Evolutionary conservation across 2,329 filamentous ascomycete genomes (phyloP), one percentile per base, ranked within the genome.

Genomic region (Phaeosphaeriaceae sp.): DNA sequence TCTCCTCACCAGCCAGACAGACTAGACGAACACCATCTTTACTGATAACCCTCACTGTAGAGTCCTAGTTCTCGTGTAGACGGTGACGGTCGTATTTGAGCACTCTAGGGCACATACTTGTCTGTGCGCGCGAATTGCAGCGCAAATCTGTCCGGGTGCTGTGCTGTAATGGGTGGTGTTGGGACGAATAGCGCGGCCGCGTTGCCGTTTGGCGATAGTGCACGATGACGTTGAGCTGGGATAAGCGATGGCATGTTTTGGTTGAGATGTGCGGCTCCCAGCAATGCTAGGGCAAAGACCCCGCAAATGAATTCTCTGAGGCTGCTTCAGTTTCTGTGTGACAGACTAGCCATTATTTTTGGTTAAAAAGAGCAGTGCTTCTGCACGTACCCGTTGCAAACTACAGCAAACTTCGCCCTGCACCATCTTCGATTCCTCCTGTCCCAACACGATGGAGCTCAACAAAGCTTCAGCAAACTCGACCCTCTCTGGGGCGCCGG

Each of bases 401-500:
- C 45, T 32, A 55, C 44, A 59, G 56, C 56, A 58, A 54, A 56
- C 60, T 33, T 45, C 20, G 34, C 44, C 33, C 50, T 42, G 38
- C 53, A 51, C 44, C 49, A 34, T 30, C 39, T 48, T 42, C 50
- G 43, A 26, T 44, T 23, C 40, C 48, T 52, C 40, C 50, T 46
- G 41, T 46, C 52, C 52, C 42, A 56, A 52, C 55, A 63, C 57
- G 58, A 71, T 69, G 70, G 64, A 68, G 47, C 66, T 79, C 61
- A 79, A 78, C 68, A 68, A 75, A 53, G 66, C 71, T 35, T 77
- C 78, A 30, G 70, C 70, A 35, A 79, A 79, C 66, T 76, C 75
- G 48, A 64, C 79, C 45, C 63, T 65, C 56, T 68, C 66, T 32
- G 76, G 77, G 51, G 74, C 78, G 45, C 74, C 79, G 21, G 77